Conservation (phyloP, 257 asterid species). For the Solanum medicagineum region DNA sequence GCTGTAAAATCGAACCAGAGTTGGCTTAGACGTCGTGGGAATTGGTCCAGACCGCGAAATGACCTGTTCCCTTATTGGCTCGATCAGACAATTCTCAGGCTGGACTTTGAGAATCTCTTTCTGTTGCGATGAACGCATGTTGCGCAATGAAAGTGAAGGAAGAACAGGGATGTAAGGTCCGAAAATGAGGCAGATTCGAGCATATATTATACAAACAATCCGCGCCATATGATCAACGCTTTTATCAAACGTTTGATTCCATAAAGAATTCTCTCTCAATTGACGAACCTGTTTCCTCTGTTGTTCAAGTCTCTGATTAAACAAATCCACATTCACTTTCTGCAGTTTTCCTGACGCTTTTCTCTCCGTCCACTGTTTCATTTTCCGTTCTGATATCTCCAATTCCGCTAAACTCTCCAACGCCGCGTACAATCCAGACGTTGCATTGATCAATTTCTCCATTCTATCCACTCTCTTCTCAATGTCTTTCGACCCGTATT, state of each 20-base stretch:
- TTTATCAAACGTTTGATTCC: slow-evolving; percentile 55
- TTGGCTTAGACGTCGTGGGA: slow-evolving; percentile 16
- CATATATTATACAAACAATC: slow-evolving; percentile 28
- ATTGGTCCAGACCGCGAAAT: slow-evolving; percentile 45
- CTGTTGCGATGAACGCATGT: slow-evolving; percentile 3
- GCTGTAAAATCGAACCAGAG: slow-evolving; percentile 50
- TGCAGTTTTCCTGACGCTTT: slow-evolving; percentile 5
- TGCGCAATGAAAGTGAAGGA: slow-evolving; percentile 1
- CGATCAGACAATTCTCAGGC: background rate
- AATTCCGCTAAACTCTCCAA: slow-evolving; percentile 40
- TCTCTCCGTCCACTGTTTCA: slow-evolving; percentile 24
- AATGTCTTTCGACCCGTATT: slow-evolving; percentile 34
- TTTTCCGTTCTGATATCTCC: slow-evolving; percentile 40
- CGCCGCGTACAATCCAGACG: slow-evolving; percentile 37
- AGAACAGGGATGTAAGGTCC: slow-evolving; percentile 18
- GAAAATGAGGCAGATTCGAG: slow-evolving; percentile 41
- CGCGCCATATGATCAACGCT: slow-evolving; percentile 48
- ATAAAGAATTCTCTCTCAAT: slow-evolving; percentile 42
- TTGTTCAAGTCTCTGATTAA: slow-evolving; percentile 29
- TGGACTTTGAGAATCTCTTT: background rate
- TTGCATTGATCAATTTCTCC: slow-evolving; percentile 40
- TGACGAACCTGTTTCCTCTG: slow-evolving; percentile 48
- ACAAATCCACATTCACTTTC: slow-evolving; percentile 21
- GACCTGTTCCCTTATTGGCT: slow-evolving; percentile 17
- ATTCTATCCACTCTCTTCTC: slow-evolving; percentile 38